A percentile compares a stretch with the other conserved stretches of the same genome.
Evolutionary conservation across 2,329 filamentous ascomycete genomes (phyloP).

Genomic region (Phialophora verrucosa): DNA sequence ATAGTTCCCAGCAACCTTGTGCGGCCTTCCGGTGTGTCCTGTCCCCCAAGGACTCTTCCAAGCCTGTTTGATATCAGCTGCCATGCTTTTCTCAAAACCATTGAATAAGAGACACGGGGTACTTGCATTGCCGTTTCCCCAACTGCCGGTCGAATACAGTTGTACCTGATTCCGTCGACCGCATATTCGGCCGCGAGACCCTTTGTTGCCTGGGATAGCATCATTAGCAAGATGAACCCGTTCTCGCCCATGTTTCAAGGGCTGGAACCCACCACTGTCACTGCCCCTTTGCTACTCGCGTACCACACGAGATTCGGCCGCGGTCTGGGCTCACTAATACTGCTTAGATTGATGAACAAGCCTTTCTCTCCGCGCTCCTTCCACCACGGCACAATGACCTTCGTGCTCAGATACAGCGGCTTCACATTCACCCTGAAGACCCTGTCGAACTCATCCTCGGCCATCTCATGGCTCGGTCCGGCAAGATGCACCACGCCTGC

Average conservation of each 20-base stretch:
- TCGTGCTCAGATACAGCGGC: slow-evolving; percentile 36
- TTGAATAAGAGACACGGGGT: neutral
- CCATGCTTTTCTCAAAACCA: neutral
- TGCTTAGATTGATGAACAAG: slow-evolving; percentile 34
- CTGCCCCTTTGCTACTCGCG: slow-evolving; percentile 30
- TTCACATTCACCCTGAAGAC: slow-evolving; percentile 37
- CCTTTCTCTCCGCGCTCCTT: slow-evolving; percentile 31
- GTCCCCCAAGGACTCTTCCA: slow-evolving; percentile 24
- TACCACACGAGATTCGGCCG: slow-evolving; percentile 37
- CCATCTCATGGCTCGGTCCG: slow-evolving; percentile 30
- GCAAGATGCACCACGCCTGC: slow-evolving; percentile 32
- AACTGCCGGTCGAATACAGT: slow-evolving; percentile 33
- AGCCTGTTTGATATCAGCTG: slow-evolving; percentile 8
- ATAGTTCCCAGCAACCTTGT: slow-evolving; percentile 28
- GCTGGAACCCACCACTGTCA: slow-evolving; percentile 29
- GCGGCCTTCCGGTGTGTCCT: slow-evolving; percentile 26
- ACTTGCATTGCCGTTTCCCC: slow-evolving; percentile 35
- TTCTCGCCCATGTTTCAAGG: neutral
- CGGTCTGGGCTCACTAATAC: slow-evolving; percentile 34
- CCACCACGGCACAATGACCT: slow-evolving; percentile 35
- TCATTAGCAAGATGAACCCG: neutral
- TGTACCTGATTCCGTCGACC: slow-evolving; percentile 30
- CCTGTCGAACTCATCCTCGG: slow-evolving; percentile 34
- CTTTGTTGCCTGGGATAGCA: slow-evolving; percentile 27
- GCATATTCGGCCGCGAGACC: slow-evolving; percentile 35